Evolutionary conservation across 1,284 basidiomycete genomes (phyloP), one percentile per base, ranked within the genome.

Genomic region (Inonotus obliquus): DNA sequence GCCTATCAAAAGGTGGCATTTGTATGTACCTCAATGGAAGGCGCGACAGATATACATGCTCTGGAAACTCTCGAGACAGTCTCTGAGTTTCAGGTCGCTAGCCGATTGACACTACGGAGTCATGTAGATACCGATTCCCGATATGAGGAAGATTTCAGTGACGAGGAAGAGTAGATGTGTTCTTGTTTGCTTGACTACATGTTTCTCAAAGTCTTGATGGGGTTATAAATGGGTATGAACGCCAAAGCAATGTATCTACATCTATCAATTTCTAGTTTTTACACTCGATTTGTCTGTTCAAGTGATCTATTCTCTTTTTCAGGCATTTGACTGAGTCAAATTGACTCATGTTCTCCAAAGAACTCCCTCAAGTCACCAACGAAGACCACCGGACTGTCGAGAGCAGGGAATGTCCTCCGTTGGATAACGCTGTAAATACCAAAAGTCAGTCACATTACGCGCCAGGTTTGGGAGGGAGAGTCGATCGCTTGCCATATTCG

Each of bases 341-440:
- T n/a, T n/a, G n/a, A n/a, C n/a, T n/a, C n/a, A 49, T 61, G 54
- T 23, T 54, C 47, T n/a, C 45, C 62, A n/a, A 61, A 53, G 49
- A 64, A 49, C n/a, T 61, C 60, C 53, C 44, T 47, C 45, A 64
- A 44, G 41, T 64, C 63, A 21, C 38, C 63, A 27, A 57, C 49
- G 35, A 45, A 59, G 29, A 54, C 63, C 4, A n/a, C 29, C 13
- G 59, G 60, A 45, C 25, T 45, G 39, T 64, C 63, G 27, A 64
- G 54, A 17, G 59, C 59, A 48, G 63, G 59, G 39, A 64, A 64
- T 61, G 59, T 17, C 63, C 60, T 7, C 63, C 63, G 19, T 41
- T 52, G 14, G 23, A 32, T 54, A 58, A 55, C 45, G 53, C 63
- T 64, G 51, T 13, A 51, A 13, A 10, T n/a, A 7, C 21, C 5